Percentiles rank a stretch among this genome's conserved stretches.
phyloP scores from a whole-genome alignment of 352 stramenopile species.

The Saprolegnia diclina region DNA sequence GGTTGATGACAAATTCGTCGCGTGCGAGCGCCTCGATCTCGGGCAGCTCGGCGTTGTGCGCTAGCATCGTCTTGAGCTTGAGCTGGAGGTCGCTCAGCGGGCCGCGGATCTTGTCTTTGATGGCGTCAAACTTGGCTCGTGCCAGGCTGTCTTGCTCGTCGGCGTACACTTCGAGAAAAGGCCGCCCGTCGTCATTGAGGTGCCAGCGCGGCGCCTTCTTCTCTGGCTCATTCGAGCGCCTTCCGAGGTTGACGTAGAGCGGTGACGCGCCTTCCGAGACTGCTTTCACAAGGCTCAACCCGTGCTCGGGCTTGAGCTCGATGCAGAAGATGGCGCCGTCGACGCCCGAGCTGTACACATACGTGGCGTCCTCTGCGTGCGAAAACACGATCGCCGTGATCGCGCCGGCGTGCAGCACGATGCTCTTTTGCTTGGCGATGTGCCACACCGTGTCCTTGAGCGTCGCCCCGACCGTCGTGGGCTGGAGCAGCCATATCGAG shows the following conservation, averaged over 20 bases:
- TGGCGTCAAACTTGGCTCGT: slow-evolving; percentile 53
- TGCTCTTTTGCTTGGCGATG: slow-evolving; percentile 59
- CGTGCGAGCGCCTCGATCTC: slow-evolving; percentile 64
- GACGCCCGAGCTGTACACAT: slow-evolving; percentile 51
- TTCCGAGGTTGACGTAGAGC: slow-evolving; percentile 47
- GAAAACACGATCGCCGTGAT: slow-evolving; percentile 60
- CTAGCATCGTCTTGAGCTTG: slow-evolving; percentile 59
- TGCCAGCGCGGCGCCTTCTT: slow-evolving; percentile 43
- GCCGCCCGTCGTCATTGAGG: slow-evolving; percentile 34
- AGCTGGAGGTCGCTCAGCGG: slow-evolving; percentile 58
- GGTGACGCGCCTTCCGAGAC: slow-evolving; percentile 30
- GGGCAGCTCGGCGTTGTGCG: slow-evolving; percentile 59
- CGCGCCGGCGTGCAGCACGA: slow-evolving; percentile 45
- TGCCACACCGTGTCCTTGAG: slow-evolving; percentile 50
- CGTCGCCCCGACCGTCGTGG: not conserved
- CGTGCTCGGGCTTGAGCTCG: slow-evolving; percentile 42
- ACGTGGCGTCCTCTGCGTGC: slow-evolving; percentile 33
- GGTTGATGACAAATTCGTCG: slow-evolving; percentile 89
- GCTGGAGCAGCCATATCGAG: slow-evolving; percentile 57
- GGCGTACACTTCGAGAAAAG: slow-evolving; percentile 40
- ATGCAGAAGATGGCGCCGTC: slow-evolving; percentile 65
- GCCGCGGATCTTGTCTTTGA: slow-evolving; percentile 59
- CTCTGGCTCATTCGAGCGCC: slow-evolving; percentile 47
- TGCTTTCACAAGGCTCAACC: slow-evolving; percentile 18
- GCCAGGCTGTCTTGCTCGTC: slow-evolving; percentile 36